These are phyloP conservation scores for Aspergillus fumigatus DNA, from an alignment of 2,329 filamentous ascomycete genomes.

Conservation along the genomic window DNA sequence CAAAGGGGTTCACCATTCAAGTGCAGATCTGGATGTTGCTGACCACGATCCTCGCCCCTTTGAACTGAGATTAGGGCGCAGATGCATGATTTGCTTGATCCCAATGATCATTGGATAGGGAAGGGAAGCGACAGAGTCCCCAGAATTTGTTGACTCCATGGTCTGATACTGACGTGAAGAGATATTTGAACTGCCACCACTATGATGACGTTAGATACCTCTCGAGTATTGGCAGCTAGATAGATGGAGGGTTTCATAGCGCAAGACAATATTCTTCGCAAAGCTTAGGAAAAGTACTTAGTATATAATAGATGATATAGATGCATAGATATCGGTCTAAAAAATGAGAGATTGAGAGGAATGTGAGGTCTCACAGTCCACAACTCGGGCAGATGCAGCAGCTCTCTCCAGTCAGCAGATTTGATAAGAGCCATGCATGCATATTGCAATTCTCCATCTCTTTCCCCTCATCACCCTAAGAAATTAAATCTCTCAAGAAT, in stretches of 20 bases:
- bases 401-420: not conserved
- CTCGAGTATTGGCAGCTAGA: not conserved
- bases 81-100: not conserved
- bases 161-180: not conserved
- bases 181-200: not conserved
- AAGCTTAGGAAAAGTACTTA: not conserved
- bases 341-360: not conserved
- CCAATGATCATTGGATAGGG: too few relatives aligned
- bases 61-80: not conserved
- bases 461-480: not conserved
- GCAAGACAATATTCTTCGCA: not conserved
- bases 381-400: not conserved
- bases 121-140: not conserved
- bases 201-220: not conserved
- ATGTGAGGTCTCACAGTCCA: slow-evolving; percentile 3
- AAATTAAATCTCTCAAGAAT: not conserved
- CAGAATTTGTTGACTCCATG: not conserved
- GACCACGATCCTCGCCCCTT: not conserved
- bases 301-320: not conserved
- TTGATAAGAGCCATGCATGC: not conserved
- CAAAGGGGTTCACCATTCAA: not conserved
- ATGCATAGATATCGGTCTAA: not conserved
- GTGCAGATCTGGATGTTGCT: not conserved
- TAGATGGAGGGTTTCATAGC: not conserved
- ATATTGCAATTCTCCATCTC: not conserved